Conservation (phyloP, 306 rosid genomes). For the Cucumis melo region DNA sequence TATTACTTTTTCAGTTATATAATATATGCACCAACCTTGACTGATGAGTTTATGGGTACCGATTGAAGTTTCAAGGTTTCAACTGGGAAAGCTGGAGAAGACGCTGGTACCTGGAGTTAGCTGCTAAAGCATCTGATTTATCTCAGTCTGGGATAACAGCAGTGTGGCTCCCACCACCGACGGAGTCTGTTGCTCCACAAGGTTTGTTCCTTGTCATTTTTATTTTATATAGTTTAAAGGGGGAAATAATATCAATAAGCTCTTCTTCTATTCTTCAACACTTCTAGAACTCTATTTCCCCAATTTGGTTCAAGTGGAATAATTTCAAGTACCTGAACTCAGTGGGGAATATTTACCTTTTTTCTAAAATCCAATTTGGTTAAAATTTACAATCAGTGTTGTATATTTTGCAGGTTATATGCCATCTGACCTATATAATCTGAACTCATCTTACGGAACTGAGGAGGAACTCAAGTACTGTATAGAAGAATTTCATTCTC, state of each 20-base stretch:
- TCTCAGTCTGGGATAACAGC: conserved; percentile 58
- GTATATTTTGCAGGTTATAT: conserved; percentile 49
- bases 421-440: conserved; percentile 77
- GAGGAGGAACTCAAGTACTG: conserved; percentile 56
- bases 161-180: conserved; percentile 77
- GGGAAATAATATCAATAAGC: neutral
- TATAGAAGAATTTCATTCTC: conserved; percentile 61
- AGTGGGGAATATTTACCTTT: too few species aligned
- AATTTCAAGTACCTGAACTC: neutral
- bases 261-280: neutral
- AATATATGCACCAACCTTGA: neutral
- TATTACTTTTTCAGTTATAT: neutral
- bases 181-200: conserved; percentile 63
- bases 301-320: neutral
- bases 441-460: conserved; percentile 66
- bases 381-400: conserved; percentile 12
- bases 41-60: conserved; percentile 13
- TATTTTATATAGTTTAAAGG: neutral
- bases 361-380: too few species aligned
- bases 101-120: conserved; percentile 57
- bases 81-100: conserved; percentile 88
- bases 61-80: conserved; percentile 58
- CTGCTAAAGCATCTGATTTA: conserved; percentile 50
- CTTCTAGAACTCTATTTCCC: neutral
- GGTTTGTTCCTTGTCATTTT: conserved; percentile 16